phyloP scores from a whole-genome alignment of 768 basidiomycete genomes.

The Terana coerulea region DNA sequence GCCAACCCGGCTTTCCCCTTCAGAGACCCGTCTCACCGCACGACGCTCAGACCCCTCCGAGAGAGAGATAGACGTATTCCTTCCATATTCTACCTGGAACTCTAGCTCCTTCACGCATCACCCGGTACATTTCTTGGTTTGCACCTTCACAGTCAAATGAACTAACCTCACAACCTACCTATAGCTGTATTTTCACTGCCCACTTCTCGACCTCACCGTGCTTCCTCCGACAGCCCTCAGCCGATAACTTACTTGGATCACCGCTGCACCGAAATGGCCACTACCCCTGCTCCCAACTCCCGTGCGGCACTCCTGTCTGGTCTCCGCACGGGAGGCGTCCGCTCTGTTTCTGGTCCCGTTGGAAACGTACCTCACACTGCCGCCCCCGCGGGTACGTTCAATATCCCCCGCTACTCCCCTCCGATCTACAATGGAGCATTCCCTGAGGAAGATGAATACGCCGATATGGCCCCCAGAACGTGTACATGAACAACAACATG shows the following conservation, averaged over 20 bases:
- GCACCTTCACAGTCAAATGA: background rate
- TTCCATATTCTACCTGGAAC: conserved; percentile 11
- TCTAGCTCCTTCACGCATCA: conserved; percentile 4
- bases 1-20: conserved; percentile 23
- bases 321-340: conserved; percentile 87
- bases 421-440: conserved; percentile 39
- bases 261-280: conserved; percentile 35
- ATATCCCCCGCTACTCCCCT: conserved; percentile 52
- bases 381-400: conserved; percentile 59
- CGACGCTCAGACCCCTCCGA: conserved; percentile 16
- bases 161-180: background rate
- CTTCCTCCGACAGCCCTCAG: conserved; percentile 14
- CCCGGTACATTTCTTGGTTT: conserved; percentile 1
- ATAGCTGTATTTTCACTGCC: conserved; percentile 31
- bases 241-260: conserved; percentile 12
- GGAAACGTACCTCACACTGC: conserved; percentile 55
- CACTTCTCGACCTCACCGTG: conserved; percentile 19
- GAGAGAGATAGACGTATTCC: conserved; percentile 24
- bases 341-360: conserved; percentile 56
- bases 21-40: conserved; percentile 14
- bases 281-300: conserved; percentile 39
- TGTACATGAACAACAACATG: conserved; percentile 40
- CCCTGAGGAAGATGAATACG: conserved; percentile 56
- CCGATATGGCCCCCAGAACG: conserved; percentile 50
- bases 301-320: conserved; percentile 86